Evolutionary conservation across 768 basidiomycete species (phyloP).

Genomic region (Boletus vermiculosoides): DNA sequence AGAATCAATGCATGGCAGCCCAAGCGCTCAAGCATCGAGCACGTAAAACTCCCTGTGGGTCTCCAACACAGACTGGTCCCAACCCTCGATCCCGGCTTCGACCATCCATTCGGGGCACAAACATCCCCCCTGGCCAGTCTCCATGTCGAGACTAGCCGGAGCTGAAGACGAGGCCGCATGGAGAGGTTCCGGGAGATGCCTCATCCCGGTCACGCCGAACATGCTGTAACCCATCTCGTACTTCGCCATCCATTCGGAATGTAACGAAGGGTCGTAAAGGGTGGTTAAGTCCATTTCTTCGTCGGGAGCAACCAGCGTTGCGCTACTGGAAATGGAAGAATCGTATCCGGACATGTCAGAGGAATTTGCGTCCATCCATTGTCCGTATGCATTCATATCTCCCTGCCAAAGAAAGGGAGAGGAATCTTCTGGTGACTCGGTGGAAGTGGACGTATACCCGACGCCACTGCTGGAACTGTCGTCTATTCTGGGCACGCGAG

Average conservation of each 20-base stretch:
- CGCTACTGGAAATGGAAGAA: background rate
- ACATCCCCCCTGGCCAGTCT: background rate
- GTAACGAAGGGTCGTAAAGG: background rate
- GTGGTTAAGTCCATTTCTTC: background rate
- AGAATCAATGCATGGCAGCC: background rate
- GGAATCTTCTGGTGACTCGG: background rate
- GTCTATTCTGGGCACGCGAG: background rate
- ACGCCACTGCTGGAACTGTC: background rate
- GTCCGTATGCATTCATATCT: background rate
- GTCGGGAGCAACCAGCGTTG: background rate
- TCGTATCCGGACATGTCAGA: background rate
- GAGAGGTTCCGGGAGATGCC: background rate
- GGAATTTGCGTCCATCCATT: background rate
- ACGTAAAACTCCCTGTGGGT: background rate
- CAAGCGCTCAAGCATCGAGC: background rate
- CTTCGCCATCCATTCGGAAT: slow-evolving; percentile 9
- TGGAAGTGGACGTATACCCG: background rate
- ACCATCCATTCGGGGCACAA: slow-evolving; percentile 20
- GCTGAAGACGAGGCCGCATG: background rate
- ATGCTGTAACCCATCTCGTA: slow-evolving; percentile 1
- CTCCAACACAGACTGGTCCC: slow-evolving; percentile 10
- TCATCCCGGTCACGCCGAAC: background rate
- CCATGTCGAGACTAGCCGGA: background rate
- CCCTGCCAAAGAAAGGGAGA: background rate
- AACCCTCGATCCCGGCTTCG: slow-evolving; percentile 11